Base-by-base conservation (phyloP, 441 rosid species). In the Euphorbia schlechtendalii region DNA sequence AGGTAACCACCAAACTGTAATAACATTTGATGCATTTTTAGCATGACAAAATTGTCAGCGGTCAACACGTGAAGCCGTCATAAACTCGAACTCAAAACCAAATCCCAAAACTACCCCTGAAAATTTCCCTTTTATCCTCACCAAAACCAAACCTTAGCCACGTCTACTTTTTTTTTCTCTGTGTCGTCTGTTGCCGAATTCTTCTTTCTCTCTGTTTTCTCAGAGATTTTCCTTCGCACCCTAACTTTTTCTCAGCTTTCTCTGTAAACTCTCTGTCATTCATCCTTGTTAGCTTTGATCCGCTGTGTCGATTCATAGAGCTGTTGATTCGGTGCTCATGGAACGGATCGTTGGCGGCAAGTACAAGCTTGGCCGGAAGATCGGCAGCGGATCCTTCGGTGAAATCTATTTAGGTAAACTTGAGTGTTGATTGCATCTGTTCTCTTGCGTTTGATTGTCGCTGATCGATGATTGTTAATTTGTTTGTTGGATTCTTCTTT, bases 361-460 rank as follows among this genome's bases (percentile, higher is more conserved):
- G 80, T 87, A 74, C 77, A 89, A 87, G 86, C 92, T 92, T 69
- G 98, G 90, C 61, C 91, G 96, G 46, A 86, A 86, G 83, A 89
- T 92, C 91, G 98, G 98, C 71, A 81, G 95, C 68, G 96, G 98
- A 76, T 91, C 98, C 40, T 91, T 86, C 72, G 98, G 98, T 28
- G 96, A 92, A 80, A 92, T 92, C 56, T 88, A 69, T 74, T 86
- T 88, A 17, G 98, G 98, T 93, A 43, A 18, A 20, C 80, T 77
- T 54, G n/a, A 1, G 15, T 27, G 27, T 21, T 30, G 63, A 66
- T 34, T 56, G 13, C n/a, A n/a, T 18, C 34, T 32, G 34, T 32
- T 32, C 34, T 32, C 6, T 32, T 32, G 34, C 34, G 34, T 32
- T 32, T 32, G 6, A 32, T 32, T 32, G 6, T 32, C 34, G 34